These are phyloP conservation scores for Aurantiochytrium sp. DNA, from an alignment of 108 stramenopile genomes.

Conservation along the genomic window DNA sequence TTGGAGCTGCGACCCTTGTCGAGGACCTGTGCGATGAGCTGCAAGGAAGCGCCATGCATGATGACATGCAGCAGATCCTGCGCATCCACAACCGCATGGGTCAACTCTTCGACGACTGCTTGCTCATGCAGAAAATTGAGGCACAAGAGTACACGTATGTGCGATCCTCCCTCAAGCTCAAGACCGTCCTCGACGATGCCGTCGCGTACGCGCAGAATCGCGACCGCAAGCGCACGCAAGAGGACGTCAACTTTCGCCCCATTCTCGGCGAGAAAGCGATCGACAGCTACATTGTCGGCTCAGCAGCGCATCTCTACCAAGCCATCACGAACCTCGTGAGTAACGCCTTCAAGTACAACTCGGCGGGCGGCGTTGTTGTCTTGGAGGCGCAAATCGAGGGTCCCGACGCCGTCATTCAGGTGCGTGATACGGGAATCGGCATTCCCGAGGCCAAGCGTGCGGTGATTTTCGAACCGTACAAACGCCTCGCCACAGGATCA, in stretches of 20 bases:
- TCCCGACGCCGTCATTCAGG: not conserved
- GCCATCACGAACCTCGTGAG: not conserved
- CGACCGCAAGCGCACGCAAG: not conserved
- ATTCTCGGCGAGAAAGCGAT: not conserved
- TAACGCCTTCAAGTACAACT: not conserved
- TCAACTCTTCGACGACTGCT: not conserved
- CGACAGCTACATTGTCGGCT: not conserved
- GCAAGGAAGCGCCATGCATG: not conserved
- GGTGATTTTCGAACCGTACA: not conserved
- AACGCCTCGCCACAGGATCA: not conserved
- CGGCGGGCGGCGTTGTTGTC: not conserved
- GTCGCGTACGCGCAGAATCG: not conserved
- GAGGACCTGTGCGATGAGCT: not conserved
- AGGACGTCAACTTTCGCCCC: not conserved
- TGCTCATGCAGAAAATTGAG: not conserved
- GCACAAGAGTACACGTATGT: not conserved
- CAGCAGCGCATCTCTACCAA: not conserved
- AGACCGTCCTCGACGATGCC: not conserved
- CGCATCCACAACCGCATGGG: not conserved
- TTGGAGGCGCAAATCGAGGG: not conserved
- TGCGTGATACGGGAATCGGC: not conserved
- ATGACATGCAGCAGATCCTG: not conserved
- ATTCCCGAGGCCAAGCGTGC: not conserved
- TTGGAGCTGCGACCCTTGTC: not conserved
- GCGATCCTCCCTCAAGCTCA: not conserved